Evolutionary conservation across 75 land plant species (phyloP), one percentile per base, ranked within the genome.

Genomic region (Sequoiadendron giganteum): DNA sequence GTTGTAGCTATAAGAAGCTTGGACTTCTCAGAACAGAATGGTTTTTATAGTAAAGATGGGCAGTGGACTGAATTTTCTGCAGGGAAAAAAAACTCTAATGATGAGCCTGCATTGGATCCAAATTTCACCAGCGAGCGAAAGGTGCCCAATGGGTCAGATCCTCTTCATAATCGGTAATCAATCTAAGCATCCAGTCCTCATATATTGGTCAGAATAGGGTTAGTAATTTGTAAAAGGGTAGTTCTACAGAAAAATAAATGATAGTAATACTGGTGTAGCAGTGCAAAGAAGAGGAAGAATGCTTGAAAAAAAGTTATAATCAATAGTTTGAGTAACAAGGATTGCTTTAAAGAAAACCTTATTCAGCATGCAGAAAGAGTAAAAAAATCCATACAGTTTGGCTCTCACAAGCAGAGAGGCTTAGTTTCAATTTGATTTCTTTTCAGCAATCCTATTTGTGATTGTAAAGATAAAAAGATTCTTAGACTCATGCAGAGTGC

Each of bases 131-230:
- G 84, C 84, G 47, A 81, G 49, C 49, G 84, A 39, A 81, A 25
- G 48, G 84, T 81, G 40, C 84, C 84, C n/a, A 81, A 81, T 81
- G 84, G 84, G n/a, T 42, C 84, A 10, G 84, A 81, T 40, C 84
- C 84, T 81, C 84, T 81, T 81, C 84, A 81, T 81, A 81, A 81
- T 81, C 84, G 84, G 48, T 81, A 40, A 81, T 25, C 49, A 32
- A 73, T 34, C 70, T 65, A 52, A 52, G 70, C 9, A 25, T 61
- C n/a, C 28, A 65, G 25, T 65, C 70, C 70, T 25, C 21, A 58
- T 58, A 58, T 58, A 56, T 56, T 0, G 1, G 58, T 56, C 4
- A 56, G 1, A 56, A 56, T 65, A 58, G 61, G 61, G 61, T 16
- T 58, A 65, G n/a, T 25, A 65, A 5, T n/a, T n/a, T 65, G n/a